Base-by-base conservation (phyloP, 345 rosid species). In the Noccaea caerulescens region DNA sequence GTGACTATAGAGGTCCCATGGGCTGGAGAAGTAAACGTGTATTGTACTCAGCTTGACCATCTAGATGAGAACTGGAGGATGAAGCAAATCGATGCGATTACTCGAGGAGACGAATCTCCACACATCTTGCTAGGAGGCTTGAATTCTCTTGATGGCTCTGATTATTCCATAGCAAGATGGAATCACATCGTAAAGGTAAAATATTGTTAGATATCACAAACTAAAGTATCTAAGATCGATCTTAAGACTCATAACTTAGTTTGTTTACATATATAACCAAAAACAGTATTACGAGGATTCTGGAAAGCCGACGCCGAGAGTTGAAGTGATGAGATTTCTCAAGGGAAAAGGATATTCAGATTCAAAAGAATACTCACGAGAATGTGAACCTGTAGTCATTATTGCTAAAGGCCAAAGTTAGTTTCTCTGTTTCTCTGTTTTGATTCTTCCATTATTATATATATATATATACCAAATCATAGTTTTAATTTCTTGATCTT, bases 351-450 rank as follows among this genome's bases (percentile, higher is more conserved):
- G 85, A 16, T 93, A 85, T 59, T 55, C 55, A 2, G 98, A 93
- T 71, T 83, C 91, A 2, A 93, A 89, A 81, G 85, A 89, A 34
- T 86, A 55, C 30, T 85, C 94, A 6, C 97, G 96, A 58, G 97
- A 89, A 70, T 91, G 97, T 75, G 96, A 91, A 42, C 94, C 97
- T n/a, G 97, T 82, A 2, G 97, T 89, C 83, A 89, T 93, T 61
- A 81, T 89, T 65, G 92, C 97, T 80, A 91, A 91, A 84, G 97
- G 92, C 84, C 98, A 89, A 82, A 86, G 98, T 91, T 77, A 64
- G 68, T 52, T 34, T 58, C 11, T 70, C 44, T 62, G 68, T 52
- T 34, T 58, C 11, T 70, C 44, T 62, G n/a, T 52, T 53, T 66
- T 6, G 27, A 16, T 36, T 18, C 27, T 38, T 37, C 12, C 45